Percentiles rank a stretch among this genome's conserved stretches.
phyloP scores from a whole-genome alignment of 305 asterid species.

The Stenogyne calaminthoides region DNA sequence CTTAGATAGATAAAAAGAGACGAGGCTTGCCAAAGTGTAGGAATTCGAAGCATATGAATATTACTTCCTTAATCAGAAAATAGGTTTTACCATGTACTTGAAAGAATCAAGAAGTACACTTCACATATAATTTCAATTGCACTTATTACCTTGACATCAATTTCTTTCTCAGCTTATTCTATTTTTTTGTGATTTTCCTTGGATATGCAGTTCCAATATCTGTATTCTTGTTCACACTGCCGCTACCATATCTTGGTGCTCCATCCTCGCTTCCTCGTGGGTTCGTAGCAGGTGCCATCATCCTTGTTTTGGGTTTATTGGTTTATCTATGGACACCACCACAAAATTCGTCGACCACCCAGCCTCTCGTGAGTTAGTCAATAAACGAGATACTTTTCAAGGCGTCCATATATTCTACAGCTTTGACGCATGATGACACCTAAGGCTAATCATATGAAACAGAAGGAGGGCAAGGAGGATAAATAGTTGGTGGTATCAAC shows the following conservation, averaged over 20 bases:
- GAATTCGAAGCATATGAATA: background rate
- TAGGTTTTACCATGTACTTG: background rate
- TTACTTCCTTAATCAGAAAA: background rate
- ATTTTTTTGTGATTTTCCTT: conserved; percentile 1
- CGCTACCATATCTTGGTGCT: conserved; percentile 85
- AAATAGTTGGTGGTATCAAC: background rate
- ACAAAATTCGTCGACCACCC: conserved; percentile 37
- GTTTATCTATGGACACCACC: conserved; percentile 73
- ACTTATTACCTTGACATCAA: background rate
- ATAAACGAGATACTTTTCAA: background rate
- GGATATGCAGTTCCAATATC: conserved; percentile 73
- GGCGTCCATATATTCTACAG: background rate
- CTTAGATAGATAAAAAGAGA: background rate
- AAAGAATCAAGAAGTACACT: background rate
- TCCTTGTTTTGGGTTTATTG: conserved; percentile 68
- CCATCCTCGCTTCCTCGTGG: conserved; percentile 91
- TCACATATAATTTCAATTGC: background rate
- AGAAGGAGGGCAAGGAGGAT: background rate
- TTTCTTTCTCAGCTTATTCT: conserved; percentile 19
- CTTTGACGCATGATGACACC: conserved; percentile 15
- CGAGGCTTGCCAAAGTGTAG: background rate
- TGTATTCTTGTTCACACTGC: conserved; percentile 83
- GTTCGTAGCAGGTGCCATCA: conserved; percentile 69
- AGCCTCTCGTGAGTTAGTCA: conserved; percentile 38
- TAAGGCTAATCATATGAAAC: background rate